Base-by-base conservation (phyloP, 495 filamentous ascomycete genomes). In the Penicillium atrosanguineum region DNA sequence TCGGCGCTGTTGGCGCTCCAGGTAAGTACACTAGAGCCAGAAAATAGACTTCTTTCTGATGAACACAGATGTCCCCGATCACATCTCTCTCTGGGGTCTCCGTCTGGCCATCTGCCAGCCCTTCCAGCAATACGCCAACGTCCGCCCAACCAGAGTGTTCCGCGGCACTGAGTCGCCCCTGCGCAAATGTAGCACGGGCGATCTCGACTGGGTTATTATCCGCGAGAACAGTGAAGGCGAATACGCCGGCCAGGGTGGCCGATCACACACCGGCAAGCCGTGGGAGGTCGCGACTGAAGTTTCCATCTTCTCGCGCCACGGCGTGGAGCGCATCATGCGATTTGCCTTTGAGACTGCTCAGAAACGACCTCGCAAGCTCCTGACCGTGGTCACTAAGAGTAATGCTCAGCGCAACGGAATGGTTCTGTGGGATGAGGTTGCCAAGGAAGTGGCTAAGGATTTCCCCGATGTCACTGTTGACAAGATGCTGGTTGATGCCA, bases 401-500 rank as follows among this genome's bases (percentile, higher is more conserved):
- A 83, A 83, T 65, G 79, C 80, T 0, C 78, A 82, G 70, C 68
- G 78, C 3, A 78, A 80, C 56, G 80, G 80, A 0, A 77, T 83
- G 78, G 80, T 83, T 14, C 59, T 82, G 18, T 82, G 80, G 79
- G 80, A 83, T 63, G 72, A 79, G 55, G 70, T 82, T 12, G 78
- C 79, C 6, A 61, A 63, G 41, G 51, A 61, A 6, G 72, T 82
- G 18, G 72, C 72, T 1, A 59, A 48, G 53, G 76, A 82, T 3
- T 83, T 77, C 55, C 79, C 78, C 7, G 75, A 81, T 53, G 79
- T 82, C 21, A 70, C 72, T 48, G 63, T 71, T 21, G 79, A 83
- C 45, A 83, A 80, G 65, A 83, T 83, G 80, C 65, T 83, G 21
- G 80, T 83, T 41, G 80, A 83, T 65, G 79, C 80, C 15, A 83